phyloP scores from a whole-genome alignment of 2,329 filamentous ascomycete species.

The Neofusicoccum ribis region DNA sequence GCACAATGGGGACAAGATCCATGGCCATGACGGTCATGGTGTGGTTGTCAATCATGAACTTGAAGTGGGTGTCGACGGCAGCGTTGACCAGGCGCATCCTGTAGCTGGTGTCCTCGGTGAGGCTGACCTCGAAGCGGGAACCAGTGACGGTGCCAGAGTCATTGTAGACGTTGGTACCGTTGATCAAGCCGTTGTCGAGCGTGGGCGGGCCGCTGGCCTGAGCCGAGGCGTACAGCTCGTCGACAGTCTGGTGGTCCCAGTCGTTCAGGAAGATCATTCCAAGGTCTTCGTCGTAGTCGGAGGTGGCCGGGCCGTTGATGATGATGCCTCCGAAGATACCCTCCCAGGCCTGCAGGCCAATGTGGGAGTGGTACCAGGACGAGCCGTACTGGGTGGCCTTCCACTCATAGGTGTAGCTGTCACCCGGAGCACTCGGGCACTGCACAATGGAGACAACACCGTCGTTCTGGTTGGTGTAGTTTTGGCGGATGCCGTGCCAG shows the following conservation, averaged over 20 bases:
- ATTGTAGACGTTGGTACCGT: slow-evolving; percentile 42
- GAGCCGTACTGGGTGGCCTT: slow-evolving; percentile 46
- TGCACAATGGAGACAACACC: slow-evolving; percentile 53
- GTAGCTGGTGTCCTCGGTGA: slow-evolving; percentile 53
- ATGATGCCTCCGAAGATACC: slow-evolving; percentile 37
- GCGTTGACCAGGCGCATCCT: slow-evolving; percentile 61
- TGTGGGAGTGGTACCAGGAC: slow-evolving; percentile 32
- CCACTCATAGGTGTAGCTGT: slow-evolving; percentile 54
- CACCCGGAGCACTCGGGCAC: slow-evolving; percentile 31
- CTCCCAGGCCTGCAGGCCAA: slow-evolving; percentile 34
- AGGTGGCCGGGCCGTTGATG: slow-evolving; percentile 40
- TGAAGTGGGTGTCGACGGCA: slow-evolving; percentile 34
- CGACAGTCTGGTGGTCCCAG: slow-evolving; percentile 30
- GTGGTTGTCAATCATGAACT: slow-evolving; percentile 41
- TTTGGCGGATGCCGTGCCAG: slow-evolving; percentile 62
- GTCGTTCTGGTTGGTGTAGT: slow-evolving; percentile 56
- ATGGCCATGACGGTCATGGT: slow-evolving; percentile 45
- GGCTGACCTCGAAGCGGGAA: slow-evolving; percentile 32
- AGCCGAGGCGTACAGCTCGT: slow-evolving; percentile 11
- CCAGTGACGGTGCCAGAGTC: slow-evolving; percentile 20
- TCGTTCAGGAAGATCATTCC: slow-evolving; percentile 46
- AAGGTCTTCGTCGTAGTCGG: slow-evolving; percentile 41
- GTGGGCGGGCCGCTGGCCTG: slow-evolving; percentile 25
- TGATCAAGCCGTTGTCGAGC: slow-evolving; percentile 50
- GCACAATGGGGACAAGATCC: slow-evolving; percentile 47